These are phyloP conservation scores for Colletotrichum orbiculare DNA, from an alignment of 2,329 filamentous ascomycete genomes.

Conservation along the genomic window DNA sequence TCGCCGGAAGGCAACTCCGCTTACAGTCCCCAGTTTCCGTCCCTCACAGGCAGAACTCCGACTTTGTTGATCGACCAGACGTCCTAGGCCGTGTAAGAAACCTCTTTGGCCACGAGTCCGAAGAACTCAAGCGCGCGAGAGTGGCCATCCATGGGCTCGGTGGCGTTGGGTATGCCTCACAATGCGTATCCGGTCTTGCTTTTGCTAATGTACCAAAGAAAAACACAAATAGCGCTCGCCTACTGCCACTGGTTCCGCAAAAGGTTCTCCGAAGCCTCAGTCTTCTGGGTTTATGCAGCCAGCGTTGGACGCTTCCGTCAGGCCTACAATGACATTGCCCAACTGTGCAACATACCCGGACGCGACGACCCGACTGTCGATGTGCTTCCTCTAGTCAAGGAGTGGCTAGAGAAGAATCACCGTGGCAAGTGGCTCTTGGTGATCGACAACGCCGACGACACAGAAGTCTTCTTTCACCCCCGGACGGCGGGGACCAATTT, in stretches of 20 bases:
- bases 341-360: conserved; percentile 41
- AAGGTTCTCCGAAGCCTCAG: conserved; percentile 38
- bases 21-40: conserved; percentile 9
- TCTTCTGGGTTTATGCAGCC: conserved; percentile 50
- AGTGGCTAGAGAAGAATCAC: conserved; percentile 42
- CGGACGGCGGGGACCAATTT: accelerated
- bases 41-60: neutral
- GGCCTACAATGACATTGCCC: conserved; percentile 41
- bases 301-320: conserved; percentile 44
- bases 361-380: conserved; percentile 39
- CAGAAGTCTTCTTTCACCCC: conserved; percentile 14
- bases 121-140: neutral
- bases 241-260: conserved; percentile 42
- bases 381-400: conserved; percentile 41
- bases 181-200: accelerated
- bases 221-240: conserved; percentile 47
- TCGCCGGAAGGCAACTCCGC: neutral
- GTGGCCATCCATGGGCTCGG: conserved; percentile 4
- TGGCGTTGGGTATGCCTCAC: conserved; percentile 8
- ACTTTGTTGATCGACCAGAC: neutral
- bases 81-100: neutral
- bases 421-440: conserved; percentile 38
- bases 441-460: conserved; percentile 38
- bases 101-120: neutral
- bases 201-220: conserved; percentile 39